These are phyloP conservation scores for Phaeotremella fagi DNA, from an alignment of 768 basidiomycete species.

Conservation along the genomic window DNA sequence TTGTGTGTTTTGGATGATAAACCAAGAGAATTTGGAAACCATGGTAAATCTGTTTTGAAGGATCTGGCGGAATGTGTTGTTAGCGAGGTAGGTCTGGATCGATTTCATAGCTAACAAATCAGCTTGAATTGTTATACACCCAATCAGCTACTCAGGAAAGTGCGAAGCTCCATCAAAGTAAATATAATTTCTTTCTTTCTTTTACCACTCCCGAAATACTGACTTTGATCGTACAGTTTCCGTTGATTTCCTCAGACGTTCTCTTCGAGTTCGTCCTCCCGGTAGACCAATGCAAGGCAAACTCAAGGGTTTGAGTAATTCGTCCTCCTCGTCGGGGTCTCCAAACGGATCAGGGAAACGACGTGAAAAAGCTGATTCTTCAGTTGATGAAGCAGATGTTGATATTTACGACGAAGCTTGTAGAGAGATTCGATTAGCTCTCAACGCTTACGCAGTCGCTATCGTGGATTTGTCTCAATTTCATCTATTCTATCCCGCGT, in stretches of 20 bases:
- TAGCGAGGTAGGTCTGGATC: slow-evolving; percentile 28
- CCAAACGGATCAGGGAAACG: slow-evolving; percentile 3
- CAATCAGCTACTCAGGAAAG: slow-evolving; percentile 33
- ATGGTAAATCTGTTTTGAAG: slow-evolving; percentile 18
- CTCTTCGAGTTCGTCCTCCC: slow-evolving; percentile 33
- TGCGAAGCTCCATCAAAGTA: slow-evolving; percentile 44
- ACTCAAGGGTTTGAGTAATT: not conserved
- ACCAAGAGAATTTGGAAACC: slow-evolving; percentile 31
- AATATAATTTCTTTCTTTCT: slow-evolving; percentile 1
- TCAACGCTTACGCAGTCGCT: slow-evolving; percentile 40
- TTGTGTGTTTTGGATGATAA: slow-evolving; percentile 41
- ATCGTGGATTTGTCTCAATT: slow-evolving; percentile 43
- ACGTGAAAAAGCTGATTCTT: slow-evolving; percentile 13
- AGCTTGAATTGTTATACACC: slow-evolving; percentile 41
- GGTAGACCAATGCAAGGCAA: slow-evolving; percentile 18
- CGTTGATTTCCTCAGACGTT: slow-evolving; percentile 45
- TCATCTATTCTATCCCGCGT: slow-evolving; percentile 45
- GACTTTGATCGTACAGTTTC: slow-evolving; percentile 25
- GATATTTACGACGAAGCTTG: slow-evolving; percentile 44
- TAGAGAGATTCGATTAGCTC: slow-evolving; percentile 32
- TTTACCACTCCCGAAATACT: not conserved
- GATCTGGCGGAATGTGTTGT: slow-evolving; percentile 45
- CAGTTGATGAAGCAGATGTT: slow-evolving; percentile 10
- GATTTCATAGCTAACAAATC: not conserved
- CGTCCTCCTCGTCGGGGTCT: slow-evolving; percentile 5